Evolutionary conservation across 2,329 filamentous ascomycete genomes (phyloP), one percentile per base, ranked within the genome.

Genomic region (Bipolaris sorokiniana): DNA sequence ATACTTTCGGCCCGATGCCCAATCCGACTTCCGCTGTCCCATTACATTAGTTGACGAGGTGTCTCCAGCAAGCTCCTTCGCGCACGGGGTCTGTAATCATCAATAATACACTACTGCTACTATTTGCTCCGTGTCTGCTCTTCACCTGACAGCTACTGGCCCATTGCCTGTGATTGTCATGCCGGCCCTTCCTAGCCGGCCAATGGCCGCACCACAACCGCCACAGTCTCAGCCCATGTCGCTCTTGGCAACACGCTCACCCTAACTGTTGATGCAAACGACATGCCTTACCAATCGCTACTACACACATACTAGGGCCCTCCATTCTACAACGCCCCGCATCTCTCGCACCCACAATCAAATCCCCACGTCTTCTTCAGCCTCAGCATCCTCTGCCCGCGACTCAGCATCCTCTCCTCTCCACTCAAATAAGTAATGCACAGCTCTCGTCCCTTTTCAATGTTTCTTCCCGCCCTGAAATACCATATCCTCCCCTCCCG

Each of bases 351-450:
- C 40, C 49, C 68, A 68, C 80, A 82, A 6, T 75, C 71, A 68
- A 82, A 82, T 0, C 76, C 80, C 80, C 80, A 82, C 34, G 74
- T 76, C 48, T 71, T 66, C 56, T 66, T 71, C 65, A 81, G 63
- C 44, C 70, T 69, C 54, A 58, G 51, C 67, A 76, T 76, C 54
- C 80, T 70, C 62, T 76, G 73, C 3, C 54, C 66, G 5, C 75
- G 59, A 41, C 63, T 67, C 68, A 79, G 48, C 41, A 71, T 72
- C 61, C 76, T 75, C 65, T 82, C 80, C 61, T 82, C 80, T 7
- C 79, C 79, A 26, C 80, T 80, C 42, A 82, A 52, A 68, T 82
- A 82, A 36, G 75, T 80, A 58, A 82, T 82, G 54, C 77, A 80
- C 61, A 81, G 63, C 66, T 82, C 75, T 36, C 80, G 76, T 0